A percentile compares a stretch with the other conserved stretches of the same genome.
These are phyloP conservation scores for Talaromyces borbonicus DNA, from an alignment of 495 filamentous ascomycete genomes.

Conservation along the genomic window DNA sequence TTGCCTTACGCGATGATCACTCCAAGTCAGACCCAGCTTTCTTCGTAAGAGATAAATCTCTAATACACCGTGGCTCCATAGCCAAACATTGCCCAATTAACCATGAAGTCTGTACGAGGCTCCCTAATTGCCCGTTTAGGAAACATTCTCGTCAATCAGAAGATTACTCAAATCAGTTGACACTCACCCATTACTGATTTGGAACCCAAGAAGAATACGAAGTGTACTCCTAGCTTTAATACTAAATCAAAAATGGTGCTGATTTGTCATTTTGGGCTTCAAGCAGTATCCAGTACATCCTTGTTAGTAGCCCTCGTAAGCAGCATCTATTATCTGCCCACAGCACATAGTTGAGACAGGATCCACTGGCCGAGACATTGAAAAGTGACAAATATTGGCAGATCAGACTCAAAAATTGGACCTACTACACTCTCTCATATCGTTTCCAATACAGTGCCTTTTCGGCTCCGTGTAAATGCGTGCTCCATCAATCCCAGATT, in stretches of 20 bases:
- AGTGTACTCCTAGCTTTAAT: constrained; percentile 1
- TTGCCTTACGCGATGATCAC: too few species aligned
- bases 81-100: neutral
- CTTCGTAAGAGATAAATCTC: neutral
- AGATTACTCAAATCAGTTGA: neutral
- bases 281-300: neutral
- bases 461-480: neutral
- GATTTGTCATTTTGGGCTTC: neutral
- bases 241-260: neutral
- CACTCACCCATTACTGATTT: neutral
- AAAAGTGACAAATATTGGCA: too few species aligned
- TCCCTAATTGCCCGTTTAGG: neutral
- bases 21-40: too few species aligned
- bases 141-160: neutral
- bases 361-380: too few species aligned
- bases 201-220: neutral
- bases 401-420: too few species aligned
- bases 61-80: neutral
- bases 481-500: neutral
- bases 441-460: neutral
- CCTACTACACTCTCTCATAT: neutral
- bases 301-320: neutral
- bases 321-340: neutral
- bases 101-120: neutral
- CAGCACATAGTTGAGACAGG: too few species aligned